phyloP scores from a whole-genome alignment of 495 filamentous ascomycete species.

The Penicillium robsamsonii region DNA sequence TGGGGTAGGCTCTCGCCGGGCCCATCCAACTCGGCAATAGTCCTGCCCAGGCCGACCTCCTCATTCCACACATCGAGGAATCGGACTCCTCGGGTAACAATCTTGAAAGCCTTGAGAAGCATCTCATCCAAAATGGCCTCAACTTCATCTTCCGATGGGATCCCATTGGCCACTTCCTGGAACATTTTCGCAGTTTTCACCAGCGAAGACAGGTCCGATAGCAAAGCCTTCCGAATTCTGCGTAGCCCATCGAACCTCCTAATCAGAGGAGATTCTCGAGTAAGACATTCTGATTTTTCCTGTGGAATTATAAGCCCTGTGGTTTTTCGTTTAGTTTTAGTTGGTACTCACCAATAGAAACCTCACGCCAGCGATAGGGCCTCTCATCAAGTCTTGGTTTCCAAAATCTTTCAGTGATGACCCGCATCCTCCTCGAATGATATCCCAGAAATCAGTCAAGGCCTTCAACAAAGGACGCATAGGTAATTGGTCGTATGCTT shows the following conservation, averaged over 20 bases:
- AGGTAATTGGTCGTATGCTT: slow-evolving; percentile 82
- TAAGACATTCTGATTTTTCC: slow-evolving; percentile 88
- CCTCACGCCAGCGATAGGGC: slow-evolving; percentile 88
- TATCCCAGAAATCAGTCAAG: slow-evolving; percentile 88
- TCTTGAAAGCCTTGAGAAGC: slow-evolving; percentile 88
- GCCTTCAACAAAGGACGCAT: slow-evolving; percentile 85
- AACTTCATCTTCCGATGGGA: slow-evolving; percentile 55
- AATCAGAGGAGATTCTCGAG: slow-evolving; percentile 72
- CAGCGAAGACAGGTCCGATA: slow-evolving; percentile 84
- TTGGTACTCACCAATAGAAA: slow-evolving; percentile 71
- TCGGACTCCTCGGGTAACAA: slow-evolving; percentile 83
- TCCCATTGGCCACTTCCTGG: slow-evolving; percentile 58
- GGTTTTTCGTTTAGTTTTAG: background rate
- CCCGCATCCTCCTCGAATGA: slow-evolving; percentile 67
- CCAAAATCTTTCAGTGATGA: slow-evolving; percentile 69
- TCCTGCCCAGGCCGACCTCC: slow-evolving; percentile 62
- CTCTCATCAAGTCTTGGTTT: slow-evolving; percentile 86
- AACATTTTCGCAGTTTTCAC: slow-evolving; percentile 83
- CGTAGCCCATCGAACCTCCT: slow-evolving; percentile 73
- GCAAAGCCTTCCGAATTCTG: slow-evolving; percentile 75
- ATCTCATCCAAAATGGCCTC: slow-evolving; percentile 86
- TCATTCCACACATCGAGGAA: slow-evolving; percentile 91
- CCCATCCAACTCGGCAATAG: slow-evolving; percentile 57
- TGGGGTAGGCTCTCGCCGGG: slow-evolving; percentile 25
- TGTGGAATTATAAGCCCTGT: slow-evolving; percentile 30